Percentiles rank a stretch among this genome's conserved stretches.
phyloP scores from a whole-genome alignment of 805 yeast genomes.

The Kuraishia piskuri region DNA sequence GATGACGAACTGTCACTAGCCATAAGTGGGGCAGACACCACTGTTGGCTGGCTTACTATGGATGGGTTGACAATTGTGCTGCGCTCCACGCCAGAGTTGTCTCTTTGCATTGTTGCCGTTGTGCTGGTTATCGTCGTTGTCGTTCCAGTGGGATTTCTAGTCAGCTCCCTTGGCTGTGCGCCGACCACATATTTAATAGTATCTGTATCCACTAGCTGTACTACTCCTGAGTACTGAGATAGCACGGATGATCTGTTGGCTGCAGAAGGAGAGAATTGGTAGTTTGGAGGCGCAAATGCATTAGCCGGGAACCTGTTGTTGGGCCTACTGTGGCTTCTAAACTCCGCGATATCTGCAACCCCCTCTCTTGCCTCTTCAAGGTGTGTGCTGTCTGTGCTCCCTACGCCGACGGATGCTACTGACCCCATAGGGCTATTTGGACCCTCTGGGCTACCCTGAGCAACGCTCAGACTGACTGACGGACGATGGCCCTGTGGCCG shows the following conservation, averaged over 20 bases:
- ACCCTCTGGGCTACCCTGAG: neutral
- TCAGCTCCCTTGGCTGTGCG: conserved; percentile 1
- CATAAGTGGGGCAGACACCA: neutral
- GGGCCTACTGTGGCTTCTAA: neutral
- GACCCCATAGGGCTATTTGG: neutral
- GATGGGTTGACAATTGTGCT: neutral
- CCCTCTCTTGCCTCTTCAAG: neutral
- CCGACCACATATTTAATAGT: conserved; percentile 23
- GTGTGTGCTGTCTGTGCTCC: neutral
- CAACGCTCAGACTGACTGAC: neutral
- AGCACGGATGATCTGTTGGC: conserved; percentile 21
- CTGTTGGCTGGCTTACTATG: neutral
- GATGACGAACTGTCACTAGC: neutral
- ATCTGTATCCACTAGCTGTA: conserved; percentile 27
- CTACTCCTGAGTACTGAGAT: conserved; percentile 27
- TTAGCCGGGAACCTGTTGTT: neutral
- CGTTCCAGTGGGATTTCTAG: no score
- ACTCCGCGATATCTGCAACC: neutral
- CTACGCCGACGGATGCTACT: neutral
- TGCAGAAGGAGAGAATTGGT: conserved; percentile 2
- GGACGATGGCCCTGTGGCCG: neutral
- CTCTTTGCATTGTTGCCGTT: neutral
- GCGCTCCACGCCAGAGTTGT: neutral
- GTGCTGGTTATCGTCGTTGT: no score
- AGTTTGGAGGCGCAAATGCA: neutral